Evolutionary conservation across 2,329 filamentous ascomycete genomes (phyloP).

Genomic region (Colletotrichum eleusines): DNA sequence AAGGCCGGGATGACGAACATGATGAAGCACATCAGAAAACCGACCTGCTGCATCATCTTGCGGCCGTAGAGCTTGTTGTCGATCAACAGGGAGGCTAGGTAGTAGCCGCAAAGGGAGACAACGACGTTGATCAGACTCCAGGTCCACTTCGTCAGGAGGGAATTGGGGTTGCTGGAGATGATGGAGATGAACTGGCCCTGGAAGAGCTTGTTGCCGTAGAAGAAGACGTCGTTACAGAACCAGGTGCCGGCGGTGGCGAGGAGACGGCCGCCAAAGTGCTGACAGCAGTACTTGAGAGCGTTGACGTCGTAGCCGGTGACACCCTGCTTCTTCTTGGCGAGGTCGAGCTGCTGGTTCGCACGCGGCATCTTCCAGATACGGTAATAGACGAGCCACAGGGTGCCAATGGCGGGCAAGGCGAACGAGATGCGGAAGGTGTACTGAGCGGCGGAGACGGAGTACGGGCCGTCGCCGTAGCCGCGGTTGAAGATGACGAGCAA

Average conservation of each 20-base stretch:
- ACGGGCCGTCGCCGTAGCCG: constrained; percentile 76
- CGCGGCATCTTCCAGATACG: constrained; percentile 94
- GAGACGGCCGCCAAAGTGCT: constrained; percentile 87
- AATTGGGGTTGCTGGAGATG: constrained; percentile 75
- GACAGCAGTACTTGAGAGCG: constrained; percentile 82
- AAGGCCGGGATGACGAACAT: constrained; percentile 94
- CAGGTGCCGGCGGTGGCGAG: constrained; percentile 88
- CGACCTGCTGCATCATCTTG: constrained; percentile 95
- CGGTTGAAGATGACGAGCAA: constrained; percentile 81
- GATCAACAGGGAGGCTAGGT: constrained; percentile 87
- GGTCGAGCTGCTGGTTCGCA: constrained; percentile 83
- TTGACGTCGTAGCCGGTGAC: constrained; percentile 94
- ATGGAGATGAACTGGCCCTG: constrained; percentile 90
- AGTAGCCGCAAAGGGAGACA: constrained; percentile 89
- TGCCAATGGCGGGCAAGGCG: constrained; percentile 89
- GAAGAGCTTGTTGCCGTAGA: constrained; percentile 99
- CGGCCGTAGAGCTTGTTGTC: constrained; percentile 97
- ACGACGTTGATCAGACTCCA: constrained; percentile 94
- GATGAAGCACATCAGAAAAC: constrained; percentile 93
- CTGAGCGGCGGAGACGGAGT: constrained; percentile 81
- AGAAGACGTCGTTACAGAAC: constrained; percentile 98
- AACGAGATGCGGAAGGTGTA: constrained; percentile 95
- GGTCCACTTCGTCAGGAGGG: constrained; percentile 87
- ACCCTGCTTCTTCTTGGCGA: constrained; percentile 80
- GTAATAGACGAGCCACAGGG: constrained; percentile 95